A percentile compares a stretch with the other conserved stretches of the same genome.
Evolutionary conservation across 768 basidiomycete genomes (phyloP).

Genomic region (Suillus alpinus): DNA sequence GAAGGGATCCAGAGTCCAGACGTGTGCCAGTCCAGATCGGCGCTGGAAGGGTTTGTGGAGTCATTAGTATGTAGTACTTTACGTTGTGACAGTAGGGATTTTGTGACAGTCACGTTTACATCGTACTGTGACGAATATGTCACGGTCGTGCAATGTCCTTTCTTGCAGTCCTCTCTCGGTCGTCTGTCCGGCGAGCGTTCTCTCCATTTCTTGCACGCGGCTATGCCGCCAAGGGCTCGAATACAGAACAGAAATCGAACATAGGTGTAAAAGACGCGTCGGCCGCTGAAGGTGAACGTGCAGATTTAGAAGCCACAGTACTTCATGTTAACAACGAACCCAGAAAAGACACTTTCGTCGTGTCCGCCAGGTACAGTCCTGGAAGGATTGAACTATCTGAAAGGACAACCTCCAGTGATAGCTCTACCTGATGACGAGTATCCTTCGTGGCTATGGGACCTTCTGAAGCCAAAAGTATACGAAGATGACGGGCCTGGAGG

Average conservation of each 20-base stretch:
- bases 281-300: constrained; percentile 14
- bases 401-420: constrained; percentile 73
- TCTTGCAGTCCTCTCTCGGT: constrained; percentile 10
- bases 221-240: constrained; percentile 11
- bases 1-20: not conserved
- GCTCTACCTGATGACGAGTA: constrained; percentile 82
- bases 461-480: constrained; percentile 57
- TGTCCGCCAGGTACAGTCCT: constrained; percentile 73
- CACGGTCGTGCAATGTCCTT: constrained; percentile 16
- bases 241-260: constrained; percentile 1
- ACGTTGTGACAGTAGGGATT: not conserved
- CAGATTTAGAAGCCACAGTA: not conserved
- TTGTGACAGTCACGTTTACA: constrained; percentile 6
- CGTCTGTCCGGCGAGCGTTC: constrained; percentile 11
- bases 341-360: constrained; percentile 46
- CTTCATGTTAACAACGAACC: not conserved
- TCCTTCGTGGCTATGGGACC: constrained; percentile 86
- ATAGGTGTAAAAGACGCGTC: constrained; percentile 4
- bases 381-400: constrained; percentile 80
- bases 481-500: constrained; percentile 77
- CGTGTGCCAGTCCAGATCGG: not conserved
- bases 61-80: not conserved
- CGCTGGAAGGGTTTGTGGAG: not conserved
- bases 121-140: not conserved
- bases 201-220: constrained; percentile 12